Conservation (phyloP, 495 filamentous ascomycete species). For the Paragyromitra xinjiangensis region DNA sequence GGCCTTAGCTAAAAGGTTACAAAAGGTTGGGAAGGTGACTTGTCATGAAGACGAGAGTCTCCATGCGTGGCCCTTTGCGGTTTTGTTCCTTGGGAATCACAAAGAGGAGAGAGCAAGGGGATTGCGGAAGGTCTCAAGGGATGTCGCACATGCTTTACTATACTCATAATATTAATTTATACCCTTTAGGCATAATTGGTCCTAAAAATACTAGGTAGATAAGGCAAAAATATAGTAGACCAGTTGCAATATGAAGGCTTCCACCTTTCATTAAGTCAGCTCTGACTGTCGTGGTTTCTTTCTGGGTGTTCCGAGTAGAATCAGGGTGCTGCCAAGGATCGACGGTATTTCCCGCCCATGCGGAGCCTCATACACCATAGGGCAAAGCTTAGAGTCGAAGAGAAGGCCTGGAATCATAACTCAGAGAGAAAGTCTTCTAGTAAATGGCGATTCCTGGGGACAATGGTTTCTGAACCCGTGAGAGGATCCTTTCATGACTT, state of each 20-base stretch:
- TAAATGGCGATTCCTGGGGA: neutral
- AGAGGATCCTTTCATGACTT: neutral
- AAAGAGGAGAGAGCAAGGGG: slow-evolving; percentile 67
- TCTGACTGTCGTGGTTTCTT: neutral
- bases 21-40: slow-evolving; percentile 62
- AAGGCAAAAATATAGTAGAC: slow-evolving; percentile 19
- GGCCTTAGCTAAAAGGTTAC: slow-evolving; percentile 63
- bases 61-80: slow-evolving; percentile 81
- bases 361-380: slow-evolving; percentile 24
- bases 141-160: slow-evolving; percentile 44
- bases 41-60: slow-evolving; percentile 69
- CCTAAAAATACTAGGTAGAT: slow-evolving; percentile 3
- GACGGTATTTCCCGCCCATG: slow-evolving; percentile 28
- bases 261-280: neutral
- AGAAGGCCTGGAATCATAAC: neutral
- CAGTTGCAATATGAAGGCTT: neutral
- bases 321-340: slow-evolving; percentile 19
- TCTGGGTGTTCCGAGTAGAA: neutral
- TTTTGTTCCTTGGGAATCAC: slow-evolving; percentile 70
- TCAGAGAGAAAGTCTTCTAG: slow-evolving; percentile 1
- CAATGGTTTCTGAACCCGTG: neutral
- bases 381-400: slow-evolving; percentile 25
- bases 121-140: slow-evolving; percentile 62
- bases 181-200: neutral
- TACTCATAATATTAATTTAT: slow-evolving; percentile 19